A percentile compares a stretch with the other conserved stretches of the same genome.
phyloP scores from a whole-genome alignment of 1,139 yeast genomes.

The Taiozyma onychis region DNA sequence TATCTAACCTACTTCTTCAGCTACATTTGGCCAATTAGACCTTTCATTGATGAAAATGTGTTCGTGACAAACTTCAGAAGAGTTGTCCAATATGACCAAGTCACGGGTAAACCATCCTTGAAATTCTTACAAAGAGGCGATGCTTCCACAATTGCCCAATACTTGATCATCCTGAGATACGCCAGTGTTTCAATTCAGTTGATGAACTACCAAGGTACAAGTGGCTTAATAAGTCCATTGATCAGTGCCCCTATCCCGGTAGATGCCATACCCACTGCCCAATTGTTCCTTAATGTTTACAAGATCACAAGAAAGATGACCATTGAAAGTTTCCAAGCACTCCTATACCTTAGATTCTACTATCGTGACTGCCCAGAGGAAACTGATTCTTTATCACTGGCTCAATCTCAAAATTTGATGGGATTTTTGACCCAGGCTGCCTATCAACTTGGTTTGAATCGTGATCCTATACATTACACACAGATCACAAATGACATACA shows the following conservation, averaged over 20 bases:
- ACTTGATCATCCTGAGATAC: slow-evolving; percentile 37
- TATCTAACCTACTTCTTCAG: slow-evolving; percentile 32
- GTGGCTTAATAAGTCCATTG: not conserved
- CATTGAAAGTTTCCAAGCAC: slow-evolving; percentile 11
- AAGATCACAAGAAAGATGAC: slow-evolving; percentile 12
- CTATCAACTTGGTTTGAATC: slow-evolving; percentile 16
- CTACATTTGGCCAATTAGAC: slow-evolving; percentile 36
- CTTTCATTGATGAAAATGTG: slow-evolving; percentile 35
- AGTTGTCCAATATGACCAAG: slow-evolving; percentile 5
- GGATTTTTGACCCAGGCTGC: slow-evolving; percentile 16
- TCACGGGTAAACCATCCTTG: slow-evolving; percentile 4
- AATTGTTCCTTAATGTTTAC: slow-evolving; percentile 12
- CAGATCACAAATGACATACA: slow-evolving; percentile 8
- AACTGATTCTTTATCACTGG: slow-evolving; percentile 12
- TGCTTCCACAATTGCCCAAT: slow-evolving; percentile 33
- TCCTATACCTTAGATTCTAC: slow-evolving; percentile 12
- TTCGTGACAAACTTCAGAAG: slow-evolving; percentile 17
- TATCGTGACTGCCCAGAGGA: slow-evolving; percentile 19
- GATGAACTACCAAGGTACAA: slow-evolving; percentile 3
- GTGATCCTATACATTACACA: slow-evolving; percentile 20
- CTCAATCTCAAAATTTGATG: slow-evolving; percentile 13
- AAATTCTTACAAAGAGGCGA: slow-evolving; percentile 26
- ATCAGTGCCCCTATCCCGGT: slow-evolving; percentile 4
- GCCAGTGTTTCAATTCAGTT: slow-evolving; percentile 23
- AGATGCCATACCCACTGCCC: slow-evolving; percentile 8